Evolutionary conservation across 257 asterid species (phyloP).

Genomic region (Solanum ossicruentum): DNA sequence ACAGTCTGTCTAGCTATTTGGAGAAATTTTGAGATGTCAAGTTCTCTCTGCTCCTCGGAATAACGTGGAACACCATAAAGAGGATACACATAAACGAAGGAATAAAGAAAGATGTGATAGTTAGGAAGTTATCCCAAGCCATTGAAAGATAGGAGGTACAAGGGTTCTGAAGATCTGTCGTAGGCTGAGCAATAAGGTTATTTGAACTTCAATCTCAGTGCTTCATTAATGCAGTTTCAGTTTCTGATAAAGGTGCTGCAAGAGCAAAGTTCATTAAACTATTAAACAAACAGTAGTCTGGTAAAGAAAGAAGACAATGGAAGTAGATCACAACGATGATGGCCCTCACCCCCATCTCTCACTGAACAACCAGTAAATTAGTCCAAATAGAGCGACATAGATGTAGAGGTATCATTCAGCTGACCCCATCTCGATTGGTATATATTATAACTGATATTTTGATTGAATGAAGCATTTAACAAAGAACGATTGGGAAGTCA

Average conservation of each 20-base stretch:
- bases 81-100: neutral
- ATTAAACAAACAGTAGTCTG: neutral
- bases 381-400: neutral
- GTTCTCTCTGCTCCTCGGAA: neutral
- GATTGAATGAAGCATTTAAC: neutral
- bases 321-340: neutral
- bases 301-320: neutral
- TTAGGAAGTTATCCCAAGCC: neutral
- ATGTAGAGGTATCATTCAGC: neutral
- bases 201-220: slow-evolving; percentile 28
- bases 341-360: neutral
- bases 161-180: neutral
- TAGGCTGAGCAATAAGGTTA: slow-evolving; percentile 1
- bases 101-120: neutral
- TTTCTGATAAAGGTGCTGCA: slow-evolving; percentile 98
- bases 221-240: slow-evolving; percentile 91
- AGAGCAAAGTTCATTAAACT: neutral
- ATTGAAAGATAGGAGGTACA: neutral
- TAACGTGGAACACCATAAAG: neutral
- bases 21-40: neutral
- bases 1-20: neutral
- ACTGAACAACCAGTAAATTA: neutral
- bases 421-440: neutral
- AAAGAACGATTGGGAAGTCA: neutral
- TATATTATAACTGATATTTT: neutral